Conservation (phyloP, 164 flowering plant genomes). For the Kingdonia uniflora region DNA sequence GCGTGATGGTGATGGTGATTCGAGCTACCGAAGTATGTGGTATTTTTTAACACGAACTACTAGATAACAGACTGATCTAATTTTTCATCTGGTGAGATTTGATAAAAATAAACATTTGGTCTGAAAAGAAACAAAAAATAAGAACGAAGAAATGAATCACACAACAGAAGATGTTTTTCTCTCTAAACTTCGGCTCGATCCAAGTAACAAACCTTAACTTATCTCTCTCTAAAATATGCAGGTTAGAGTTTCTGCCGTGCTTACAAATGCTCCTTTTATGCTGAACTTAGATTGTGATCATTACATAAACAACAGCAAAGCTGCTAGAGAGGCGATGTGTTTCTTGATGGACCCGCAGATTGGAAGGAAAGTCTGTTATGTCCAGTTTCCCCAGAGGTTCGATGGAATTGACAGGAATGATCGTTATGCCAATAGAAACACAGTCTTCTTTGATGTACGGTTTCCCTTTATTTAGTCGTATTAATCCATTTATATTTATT, state of each 20-base stretch:
- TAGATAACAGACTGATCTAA: too few relatives aligned
- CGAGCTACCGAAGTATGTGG: too few relatives aligned
- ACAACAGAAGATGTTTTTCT: too few relatives aligned
- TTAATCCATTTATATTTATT: neutral
- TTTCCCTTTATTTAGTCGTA: neutral
- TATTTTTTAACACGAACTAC: too few relatives aligned
- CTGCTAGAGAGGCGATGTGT: constrained; percentile 92
- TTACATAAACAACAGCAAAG: constrained; percentile 89
- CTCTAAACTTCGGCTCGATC: neutral
- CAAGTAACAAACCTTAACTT: neutral
- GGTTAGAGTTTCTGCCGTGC: constrained; percentile 93
- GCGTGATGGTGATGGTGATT: too few relatives aligned
- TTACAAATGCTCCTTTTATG: constrained; percentile 88
- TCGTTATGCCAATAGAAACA: constrained; percentile 87
- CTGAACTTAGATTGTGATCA: constrained; percentile 97
- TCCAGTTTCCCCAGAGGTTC: constrained; percentile 93
- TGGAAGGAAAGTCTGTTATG: constrained; percentile 66
- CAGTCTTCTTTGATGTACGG: constrained; percentile 92
- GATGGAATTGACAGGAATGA: constrained; percentile 94
- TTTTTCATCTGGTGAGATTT: neutral
- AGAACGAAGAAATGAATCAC: too few relatives aligned
- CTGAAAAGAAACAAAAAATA: too few relatives aligned
- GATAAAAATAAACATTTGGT: too few relatives aligned
- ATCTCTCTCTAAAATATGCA: constrained; percentile 19
- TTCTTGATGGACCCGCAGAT: constrained; percentile 90